Percentiles rank a stretch among this genome's conserved stretches.
These are phyloP conservation scores for Smittium mucronatum DNA, from an alignment of 371 early-diverging fungal species.

Conservation along the genomic window DNA sequence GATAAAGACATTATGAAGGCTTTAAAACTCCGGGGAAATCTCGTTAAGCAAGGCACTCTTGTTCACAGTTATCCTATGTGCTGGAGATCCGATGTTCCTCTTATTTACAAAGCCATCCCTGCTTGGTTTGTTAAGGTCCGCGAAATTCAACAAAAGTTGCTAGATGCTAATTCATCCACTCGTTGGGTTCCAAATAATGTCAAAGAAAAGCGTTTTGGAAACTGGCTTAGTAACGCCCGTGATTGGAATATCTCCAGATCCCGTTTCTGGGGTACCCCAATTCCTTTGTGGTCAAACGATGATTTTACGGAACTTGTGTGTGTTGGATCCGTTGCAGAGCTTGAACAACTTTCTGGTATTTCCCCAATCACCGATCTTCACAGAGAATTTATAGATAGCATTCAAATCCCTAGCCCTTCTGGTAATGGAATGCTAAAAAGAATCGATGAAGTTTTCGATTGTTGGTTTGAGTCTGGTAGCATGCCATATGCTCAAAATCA, in stretches of 20 bases:
- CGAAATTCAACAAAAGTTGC: conserved; percentile 70
- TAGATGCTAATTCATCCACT: conserved; percentile 81
- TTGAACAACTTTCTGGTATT: conserved; percentile 82
- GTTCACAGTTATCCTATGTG: conserved; percentile 93
- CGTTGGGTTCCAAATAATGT: conserved; percentile 98
- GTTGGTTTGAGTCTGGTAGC: conserved; percentile 97
- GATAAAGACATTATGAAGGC: conserved; percentile 94
- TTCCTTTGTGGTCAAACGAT: conserved; percentile 97
- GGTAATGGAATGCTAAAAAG: conserved; percentile 86
- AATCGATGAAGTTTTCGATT: conserved; percentile 99
- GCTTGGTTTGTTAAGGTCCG: conserved; percentile 98
- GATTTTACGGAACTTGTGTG: conserved; percentile 90
- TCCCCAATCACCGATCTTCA: conserved; percentile 92
- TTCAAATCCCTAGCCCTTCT: conserved; percentile 89
- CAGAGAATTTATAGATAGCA: conserved; percentile 94
- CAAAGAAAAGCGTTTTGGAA: conserved; percentile 95
- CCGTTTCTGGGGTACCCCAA: conserved; percentile 99
- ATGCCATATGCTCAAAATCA: conserved; percentile 99
- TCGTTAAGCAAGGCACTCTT: conserved; percentile 80
- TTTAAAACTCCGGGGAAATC: conserved; percentile 66
- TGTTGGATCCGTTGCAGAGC: conserved; percentile 91
- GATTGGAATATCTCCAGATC: conserved; percentile 99
- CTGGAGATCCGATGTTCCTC: conserved; percentile 98
- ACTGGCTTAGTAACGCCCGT: conserved; percentile 97
- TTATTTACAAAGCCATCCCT: conserved; percentile 97